These are phyloP conservation scores for Vachellia collinsii DNA, from an alignment of 306 rosid genomes.

Conservation along the genomic window DNA sequence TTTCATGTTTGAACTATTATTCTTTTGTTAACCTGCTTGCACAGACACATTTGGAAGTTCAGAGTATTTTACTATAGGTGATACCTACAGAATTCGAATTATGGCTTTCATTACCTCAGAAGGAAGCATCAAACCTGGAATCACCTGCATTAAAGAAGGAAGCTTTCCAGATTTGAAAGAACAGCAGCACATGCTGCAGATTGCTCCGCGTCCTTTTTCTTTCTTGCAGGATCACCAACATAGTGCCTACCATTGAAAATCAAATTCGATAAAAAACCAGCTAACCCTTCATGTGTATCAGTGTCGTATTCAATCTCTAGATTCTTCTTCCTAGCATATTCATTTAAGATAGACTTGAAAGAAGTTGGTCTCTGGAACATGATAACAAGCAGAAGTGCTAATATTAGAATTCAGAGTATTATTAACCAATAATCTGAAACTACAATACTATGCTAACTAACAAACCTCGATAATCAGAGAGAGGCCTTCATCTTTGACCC, in stretches of 20 bases:
- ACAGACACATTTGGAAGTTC: constrained; percentile 35
- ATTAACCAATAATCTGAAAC: neutral
- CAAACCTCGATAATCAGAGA: neutral
- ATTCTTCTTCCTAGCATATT: constrained; percentile 53
- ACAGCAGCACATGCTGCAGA: constrained; percentile 58
- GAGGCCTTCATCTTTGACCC: neutral
- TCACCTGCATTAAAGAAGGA: constrained; percentile 45
- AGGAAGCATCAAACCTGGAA: constrained; percentile 38
- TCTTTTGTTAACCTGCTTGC: constrained; percentile 31
- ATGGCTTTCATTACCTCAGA: constrained; percentile 44
- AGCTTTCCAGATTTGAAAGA: constrained; percentile 51
- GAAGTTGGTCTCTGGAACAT: constrained; percentile 41
- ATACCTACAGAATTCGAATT: constrained; percentile 22
- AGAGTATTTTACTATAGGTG: neutral
- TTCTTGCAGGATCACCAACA: constrained; percentile 40
- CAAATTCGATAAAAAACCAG: constrained; percentile 48
- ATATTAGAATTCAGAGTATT: neutral
- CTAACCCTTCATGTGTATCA: constrained; percentile 26
- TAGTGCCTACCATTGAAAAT: constrained; percentile 40
- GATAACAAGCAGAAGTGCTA: neutral
- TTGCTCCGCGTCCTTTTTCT: constrained; percentile 64
- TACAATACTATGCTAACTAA: neutral
- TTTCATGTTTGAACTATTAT: constrained; percentile 32
- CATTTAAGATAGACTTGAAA: constrained; percentile 58
- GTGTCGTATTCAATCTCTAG: constrained; percentile 47